Base-by-base conservation (phyloP, 257 asterid genomes). In the Nicotiana tomentosiformis region DNA sequence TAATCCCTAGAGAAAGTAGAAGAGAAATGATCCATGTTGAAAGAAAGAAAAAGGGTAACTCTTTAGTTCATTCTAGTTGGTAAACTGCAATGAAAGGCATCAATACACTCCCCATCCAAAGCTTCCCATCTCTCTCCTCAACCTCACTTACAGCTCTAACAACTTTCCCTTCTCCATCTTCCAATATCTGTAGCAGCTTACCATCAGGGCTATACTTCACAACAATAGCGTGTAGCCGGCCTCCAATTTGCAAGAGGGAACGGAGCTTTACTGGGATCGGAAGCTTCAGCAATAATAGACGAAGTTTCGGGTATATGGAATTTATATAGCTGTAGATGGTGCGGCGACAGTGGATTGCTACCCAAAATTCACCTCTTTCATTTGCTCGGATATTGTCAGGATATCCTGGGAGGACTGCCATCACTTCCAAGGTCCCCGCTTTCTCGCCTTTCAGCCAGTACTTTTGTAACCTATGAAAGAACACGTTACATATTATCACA, bases 101-200 rank as follows among this genome's bases (percentile, higher is more conserved):
- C 88, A 96, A 86, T n/a, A 96, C 99, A 43, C 97, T 96, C 30
- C 98, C 99, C 49, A 96, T 89, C 99, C 98, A 96, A 77, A 96
- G 96, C 88, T 92, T 92, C 60, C 99, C 97, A 64, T 93, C 94
- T 84, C 55, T 91, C 91, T 96, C 99, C 84, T 96, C 98, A 6
- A 92, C 98, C 82, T 96, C 97, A 70, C 99, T 96, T 0, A 89
- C 93, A 17, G 94, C 97, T 84, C 74, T 90, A 43, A 96, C 98
- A 33, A 94, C 97, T 88, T 92, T 96, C 29, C 99, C 98, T 55
- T 77, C 86, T n/a, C 93, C 89, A 60, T 96, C 98, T 82, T 96
- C 98, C 83, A 96, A 82, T 57, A 94, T 86, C 72, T 84, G 81
- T 51, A 96, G 23, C 23, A 96, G 72, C 88, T 96, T 86, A 30